phyloP scores from a whole-genome alignment of 1,284 basidiomycete genomes.

The Anthracocystis setariae region DNA sequence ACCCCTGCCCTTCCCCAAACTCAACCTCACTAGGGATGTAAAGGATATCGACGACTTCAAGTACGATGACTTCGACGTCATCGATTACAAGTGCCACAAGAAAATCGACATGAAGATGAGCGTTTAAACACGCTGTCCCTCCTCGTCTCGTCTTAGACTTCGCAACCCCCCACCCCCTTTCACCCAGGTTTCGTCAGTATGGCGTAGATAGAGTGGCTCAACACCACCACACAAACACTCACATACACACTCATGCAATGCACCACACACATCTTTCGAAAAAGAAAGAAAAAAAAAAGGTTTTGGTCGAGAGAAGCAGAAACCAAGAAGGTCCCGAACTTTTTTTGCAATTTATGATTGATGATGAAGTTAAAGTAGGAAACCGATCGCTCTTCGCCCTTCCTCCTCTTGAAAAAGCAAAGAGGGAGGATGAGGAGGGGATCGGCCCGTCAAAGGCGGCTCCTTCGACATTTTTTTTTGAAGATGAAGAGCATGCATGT shows the following conservation, averaged over 20 bases:
- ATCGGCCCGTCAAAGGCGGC: slow-evolving; percentile 1
- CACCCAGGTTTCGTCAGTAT: not conserved
- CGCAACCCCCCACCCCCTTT: too few relatives aligned
- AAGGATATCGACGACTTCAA: slow-evolving; percentile 83
- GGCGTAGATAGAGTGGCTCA: slow-evolving; percentile 3
- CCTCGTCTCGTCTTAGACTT: too few relatives aligned
- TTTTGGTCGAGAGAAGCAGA: not conserved
- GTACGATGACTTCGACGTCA: slow-evolving; percentile 83
- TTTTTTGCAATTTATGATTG: not conserved
- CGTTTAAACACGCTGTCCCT: slow-evolving; percentile 77
- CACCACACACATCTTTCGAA: too few relatives aligned
- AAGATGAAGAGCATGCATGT: too few relatives aligned
- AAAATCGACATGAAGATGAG: slow-evolving; percentile 98
- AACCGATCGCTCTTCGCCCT: not conserved
- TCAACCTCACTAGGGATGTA: slow-evolving; percentile 76
- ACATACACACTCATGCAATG: too few relatives aligned
- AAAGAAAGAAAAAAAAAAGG: too few relatives aligned
- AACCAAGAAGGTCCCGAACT: slow-evolving; percentile 1
- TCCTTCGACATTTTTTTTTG: not conserved
- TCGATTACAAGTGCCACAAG: slow-evolving; percentile 85
- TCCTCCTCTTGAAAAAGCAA: not conserved
- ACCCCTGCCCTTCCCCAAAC: slow-evolving; percentile 84
- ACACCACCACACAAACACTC: slow-evolving; percentile 4
- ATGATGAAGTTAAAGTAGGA: slow-evolving; percentile 1
- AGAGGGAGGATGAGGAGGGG: not conserved